phyloP scores from a whole-genome alignment of 768 basidiomycete species.

The Rhizopogon vulgaris region DNA sequence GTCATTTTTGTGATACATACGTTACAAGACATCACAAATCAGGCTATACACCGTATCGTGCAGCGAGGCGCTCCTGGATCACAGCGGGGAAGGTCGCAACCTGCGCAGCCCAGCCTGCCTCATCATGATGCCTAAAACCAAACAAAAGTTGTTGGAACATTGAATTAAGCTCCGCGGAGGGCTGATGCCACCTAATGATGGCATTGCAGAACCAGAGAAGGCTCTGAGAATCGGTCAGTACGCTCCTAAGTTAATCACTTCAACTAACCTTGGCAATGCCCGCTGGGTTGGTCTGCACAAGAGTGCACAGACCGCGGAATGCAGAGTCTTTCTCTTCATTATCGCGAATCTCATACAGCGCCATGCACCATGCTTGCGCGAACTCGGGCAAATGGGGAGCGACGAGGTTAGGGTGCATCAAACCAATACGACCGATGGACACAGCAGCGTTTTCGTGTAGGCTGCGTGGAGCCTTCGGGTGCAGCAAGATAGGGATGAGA shows the following conservation, averaged over 20 bases:
- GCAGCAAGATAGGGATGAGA: slow-evolving; percentile 88
- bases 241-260: neutral
- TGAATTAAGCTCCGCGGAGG: slow-evolving; percentile 82
- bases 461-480: slow-evolving; percentile 88
- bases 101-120: slow-evolving; percentile 80
- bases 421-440: slow-evolving; percentile 91
- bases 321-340: slow-evolving; percentile 99
- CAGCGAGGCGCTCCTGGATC: slow-evolving; percentile 81
- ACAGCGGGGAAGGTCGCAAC: slow-evolving; percentile 78
- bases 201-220: slow-evolving; percentile 98
- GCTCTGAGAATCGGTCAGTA: slow-evolving; percentile 45
- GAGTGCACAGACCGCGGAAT: slow-evolving; percentile 93
- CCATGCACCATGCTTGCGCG: slow-evolving; percentile 95
- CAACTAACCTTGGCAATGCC: slow-evolving; percentile 82
- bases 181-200: slow-evolving; percentile 90
- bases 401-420: slow-evolving; percentile 85
- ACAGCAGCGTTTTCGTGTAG: slow-evolving; percentile 98
- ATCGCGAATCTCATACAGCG: slow-evolving; percentile 95
- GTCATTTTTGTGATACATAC: slow-evolving; percentile 9
- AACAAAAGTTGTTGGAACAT: slow-evolving; percentile 91
- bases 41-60: slow-evolving; percentile 78
- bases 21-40: neutral
- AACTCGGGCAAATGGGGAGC: slow-evolving; percentile 88
- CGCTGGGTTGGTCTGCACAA: slow-evolving; percentile 90
- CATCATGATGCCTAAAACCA: slow-evolving; percentile 87